Evolutionary conservation across 2,329 filamentous ascomycete genomes (phyloP).

Genomic region (Clonostachys sp.): DNA sequence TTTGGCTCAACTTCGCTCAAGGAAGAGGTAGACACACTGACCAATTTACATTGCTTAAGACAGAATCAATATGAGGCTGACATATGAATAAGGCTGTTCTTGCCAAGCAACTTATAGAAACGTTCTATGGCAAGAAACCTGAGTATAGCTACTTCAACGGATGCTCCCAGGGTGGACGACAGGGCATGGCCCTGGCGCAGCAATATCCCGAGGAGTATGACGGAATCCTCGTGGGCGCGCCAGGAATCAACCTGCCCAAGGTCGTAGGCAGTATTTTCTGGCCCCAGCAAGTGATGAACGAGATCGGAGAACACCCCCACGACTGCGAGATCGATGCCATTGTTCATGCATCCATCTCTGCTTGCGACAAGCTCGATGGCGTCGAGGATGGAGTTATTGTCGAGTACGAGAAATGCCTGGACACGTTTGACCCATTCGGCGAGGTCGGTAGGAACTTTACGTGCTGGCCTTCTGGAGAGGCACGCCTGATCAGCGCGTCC

Average conservation of each 20-base stretch:
- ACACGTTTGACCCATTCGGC: constrained; percentile 17
- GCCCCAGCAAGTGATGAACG: constrained; percentile 23
- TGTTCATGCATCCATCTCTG: not conserved
- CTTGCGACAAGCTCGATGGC: constrained; percentile 2
- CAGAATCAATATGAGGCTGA: no score
- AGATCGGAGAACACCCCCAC: constrained; percentile 13
- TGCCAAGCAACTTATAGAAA: constrained; percentile 32
- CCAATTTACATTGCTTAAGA: not conserved
- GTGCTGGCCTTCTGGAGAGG: constrained; percentile 6
- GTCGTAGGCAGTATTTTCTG: constrained; percentile 3
- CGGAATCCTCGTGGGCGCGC: constrained; percentile 42
- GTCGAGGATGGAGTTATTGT: constrained; percentile 1
- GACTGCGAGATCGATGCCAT: constrained; percentile 3
- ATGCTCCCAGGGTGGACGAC: constrained; percentile 50
- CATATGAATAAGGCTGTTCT: constrained; percentile 19
- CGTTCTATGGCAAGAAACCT: constrained; percentile 31
- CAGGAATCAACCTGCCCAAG: constrained; percentile 35
- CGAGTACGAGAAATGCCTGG: constrained; percentile 14
- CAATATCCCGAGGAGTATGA: constrained; percentile 47
- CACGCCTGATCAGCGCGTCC: not conserved
- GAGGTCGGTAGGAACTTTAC: constrained; percentile 14
- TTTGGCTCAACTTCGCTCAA: constrained; percentile 12
- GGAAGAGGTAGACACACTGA: constrained; percentile 11
- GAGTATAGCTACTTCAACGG: constrained; percentile 43
- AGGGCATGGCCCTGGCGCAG: constrained; percentile 47